phyloP scores from a whole-genome alignment of 176 grass and related monocot species.

The Eleusine indica region DNA sequence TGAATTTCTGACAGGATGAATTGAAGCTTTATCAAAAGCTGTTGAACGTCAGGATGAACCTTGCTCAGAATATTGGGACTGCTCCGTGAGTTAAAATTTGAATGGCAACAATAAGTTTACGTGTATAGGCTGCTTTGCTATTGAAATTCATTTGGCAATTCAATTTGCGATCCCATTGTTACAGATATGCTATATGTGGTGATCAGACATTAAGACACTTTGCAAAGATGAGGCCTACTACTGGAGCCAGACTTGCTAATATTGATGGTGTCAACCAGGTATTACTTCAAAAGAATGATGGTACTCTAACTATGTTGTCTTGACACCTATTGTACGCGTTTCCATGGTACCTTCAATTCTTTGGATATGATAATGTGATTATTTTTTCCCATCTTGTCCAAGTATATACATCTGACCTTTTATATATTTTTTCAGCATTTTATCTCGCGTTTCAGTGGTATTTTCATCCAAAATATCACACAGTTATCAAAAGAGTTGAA shows the following conservation, averaged over 20 bases:
- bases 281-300: conserved; percentile 26
- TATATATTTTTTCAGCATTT: conserved; percentile 65
- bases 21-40: conserved; percentile 70
- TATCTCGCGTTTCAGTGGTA: conserved; percentile 59
- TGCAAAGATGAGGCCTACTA: conserved; percentile 81
- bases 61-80: conserved; percentile 79
- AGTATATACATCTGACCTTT: conserved; percentile 13
- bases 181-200: conserved; percentile 94
- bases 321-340: not conserved
- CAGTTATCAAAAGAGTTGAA: conserved; percentile 70
- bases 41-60: conserved; percentile 69
- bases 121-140: conserved; percentile 6
- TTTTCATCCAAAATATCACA: conserved; percentile 70
- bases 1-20: conserved; percentile 68
- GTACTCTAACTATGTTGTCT: conserved; percentile 9
- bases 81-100: conserved; percentile 73
- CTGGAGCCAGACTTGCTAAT: conserved; percentile 77
- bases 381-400: conserved; percentile 16
- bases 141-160: conserved; percentile 17
- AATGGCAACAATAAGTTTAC: conserved; percentile 18
- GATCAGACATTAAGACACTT: conserved; percentile 92
- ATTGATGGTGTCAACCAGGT: conserved; percentile 98
- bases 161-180: conserved; percentile 26
- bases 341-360: not conserved
- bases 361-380: not conserved